A percentile compares a stretch with the other conserved stretches of the same genome.
Evolutionary conservation across 257 asterid genomes (phyloP).

Genomic region (Solanum acaule): DNA sequence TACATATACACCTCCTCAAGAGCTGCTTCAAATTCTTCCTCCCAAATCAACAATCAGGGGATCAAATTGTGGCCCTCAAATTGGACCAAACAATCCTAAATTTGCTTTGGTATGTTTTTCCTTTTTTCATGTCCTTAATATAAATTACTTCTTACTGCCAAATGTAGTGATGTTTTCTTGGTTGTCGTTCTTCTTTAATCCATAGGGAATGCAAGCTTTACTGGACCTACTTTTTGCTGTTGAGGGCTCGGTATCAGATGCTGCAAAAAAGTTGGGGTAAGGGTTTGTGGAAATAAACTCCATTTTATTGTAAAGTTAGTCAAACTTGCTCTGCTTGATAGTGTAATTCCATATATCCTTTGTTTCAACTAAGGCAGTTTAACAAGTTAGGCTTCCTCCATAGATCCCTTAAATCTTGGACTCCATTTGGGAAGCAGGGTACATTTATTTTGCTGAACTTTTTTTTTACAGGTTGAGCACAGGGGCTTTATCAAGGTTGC

Average conservation of each 20-base stretch:
- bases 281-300: neutral
- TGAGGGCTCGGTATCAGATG: slow-evolving; percentile 80
- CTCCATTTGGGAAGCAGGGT: neutral
- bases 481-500: slow-evolving; percentile 82
- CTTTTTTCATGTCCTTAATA: neutral
- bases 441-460: neutral
- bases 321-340: neutral
- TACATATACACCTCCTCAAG: slow-evolving; percentile 66
- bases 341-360: neutral
- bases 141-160: neutral
- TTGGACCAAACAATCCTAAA: slow-evolving; percentile 89
- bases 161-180: neutral
- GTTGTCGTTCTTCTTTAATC: neutral
- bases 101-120: slow-evolving; percentile 49
- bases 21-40: slow-evolving; percentile 86
- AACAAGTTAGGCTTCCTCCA: neutral
- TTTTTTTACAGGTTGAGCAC: slow-evolving; percentile 63
- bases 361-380: neutral
- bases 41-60: slow-evolving; percentile 64
- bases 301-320: neutral
- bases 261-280: slow-evolving; percentile 86
- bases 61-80: slow-evolving; percentile 58
- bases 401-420: neutral
- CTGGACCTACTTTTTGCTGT: slow-evolving; percentile 76
- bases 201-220: slow-evolving; percentile 94